These are phyloP conservation scores for Taphrina populina DNA, from an alignment of 1,139 yeast species.

Conservation along the genomic window DNA sequence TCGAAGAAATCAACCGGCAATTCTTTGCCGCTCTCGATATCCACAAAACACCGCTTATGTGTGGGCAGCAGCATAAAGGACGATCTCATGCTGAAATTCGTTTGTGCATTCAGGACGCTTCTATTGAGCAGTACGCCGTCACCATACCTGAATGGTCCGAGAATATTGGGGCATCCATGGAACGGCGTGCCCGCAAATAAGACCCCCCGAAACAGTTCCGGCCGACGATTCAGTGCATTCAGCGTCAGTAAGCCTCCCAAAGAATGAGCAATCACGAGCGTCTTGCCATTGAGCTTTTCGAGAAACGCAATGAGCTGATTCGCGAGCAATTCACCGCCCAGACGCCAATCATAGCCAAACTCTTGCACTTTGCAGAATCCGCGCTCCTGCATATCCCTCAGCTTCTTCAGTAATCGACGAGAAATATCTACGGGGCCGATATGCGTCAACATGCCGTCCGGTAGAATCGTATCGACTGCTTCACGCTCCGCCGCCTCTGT, in stretches of 20 bases:
- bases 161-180: constrained; percentile 74
- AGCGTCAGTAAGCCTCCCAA: constrained; percentile 92
- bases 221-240: constrained; percentile 67
- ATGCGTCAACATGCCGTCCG: constrained; percentile 77
- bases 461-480: constrained; percentile 53
- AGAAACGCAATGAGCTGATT: constrained; percentile 54
- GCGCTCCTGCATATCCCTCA: constrained; percentile 39
- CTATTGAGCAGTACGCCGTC: constrained; percentile 76
- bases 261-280: constrained; percentile 74
- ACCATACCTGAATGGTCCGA: constrained; percentile 81
- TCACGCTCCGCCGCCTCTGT: constrained; percentile 60
- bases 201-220: constrained; percentile 67
- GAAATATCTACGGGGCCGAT: constrained; percentile 87
- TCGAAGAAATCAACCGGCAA: constrained; percentile 67
- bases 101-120: constrained; percentile 72
- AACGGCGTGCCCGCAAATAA: constrained; percentile 77
- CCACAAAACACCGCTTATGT: constrained; percentile 69
- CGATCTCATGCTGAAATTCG: constrained; percentile 84
- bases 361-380: constrained; percentile 60
- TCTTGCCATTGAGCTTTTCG: constrained; percentile 49
- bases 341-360: constrained; percentile 90
- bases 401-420: constrained; percentile 48
- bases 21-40: constrained; percentile 43
- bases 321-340: constrained; percentile 61
- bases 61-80: constrained; percentile 74